Base-by-base conservation (phyloP, 2,329 filamentous ascomycete genomes). In the Atkinsonella hypoxylon region DNA sequence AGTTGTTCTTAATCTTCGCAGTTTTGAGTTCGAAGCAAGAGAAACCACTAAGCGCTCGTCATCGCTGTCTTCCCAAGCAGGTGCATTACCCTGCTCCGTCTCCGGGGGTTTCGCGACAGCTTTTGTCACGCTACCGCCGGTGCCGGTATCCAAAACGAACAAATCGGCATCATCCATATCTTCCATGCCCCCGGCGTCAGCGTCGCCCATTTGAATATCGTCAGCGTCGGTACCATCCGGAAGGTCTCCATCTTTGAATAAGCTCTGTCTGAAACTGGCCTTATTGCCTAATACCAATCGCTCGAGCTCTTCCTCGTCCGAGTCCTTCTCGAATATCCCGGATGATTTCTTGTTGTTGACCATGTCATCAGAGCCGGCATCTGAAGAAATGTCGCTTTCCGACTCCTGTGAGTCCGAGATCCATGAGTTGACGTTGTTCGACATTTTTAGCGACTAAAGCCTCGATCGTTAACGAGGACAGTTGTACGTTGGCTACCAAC, bases 1-100 rank as follows among this genome's bases (percentile, higher is more conserved):
- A 2, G 81, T 83, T 47, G 82, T 74, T 54, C 93, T 79, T 55
- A 98, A 73, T 67, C 97, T 97, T 57, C 90, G 81, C 62, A 96
- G 67, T 56, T 87, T 79, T 45, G 82, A 79, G 43, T 84, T 82
- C 12, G 26, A 31, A 26, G 88, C 85, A 39, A 98, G 76, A 13
- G 91, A 97, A 46, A 98, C 77, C 7, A 82, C 79, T 55, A 96
- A 72, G 49, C 87, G 79, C 62, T 97, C 93, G 62, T 98, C 93
- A 60, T 98, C 93, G 66, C 90, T 97, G 64, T 98, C 93, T 58
- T 90, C 82, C 93, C 93, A 98, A 1, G 82, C 87, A 2, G 83
- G 76, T 18, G 73, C 71, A 41, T 76, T 71, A 45, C 55, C 60
- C 15, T 61, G 56, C 13, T 56, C 51, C 12, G 50, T 46, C 18